Conservation (phyloP, 306 rosid genomes). For the Acmispon strigosus region DNA sequence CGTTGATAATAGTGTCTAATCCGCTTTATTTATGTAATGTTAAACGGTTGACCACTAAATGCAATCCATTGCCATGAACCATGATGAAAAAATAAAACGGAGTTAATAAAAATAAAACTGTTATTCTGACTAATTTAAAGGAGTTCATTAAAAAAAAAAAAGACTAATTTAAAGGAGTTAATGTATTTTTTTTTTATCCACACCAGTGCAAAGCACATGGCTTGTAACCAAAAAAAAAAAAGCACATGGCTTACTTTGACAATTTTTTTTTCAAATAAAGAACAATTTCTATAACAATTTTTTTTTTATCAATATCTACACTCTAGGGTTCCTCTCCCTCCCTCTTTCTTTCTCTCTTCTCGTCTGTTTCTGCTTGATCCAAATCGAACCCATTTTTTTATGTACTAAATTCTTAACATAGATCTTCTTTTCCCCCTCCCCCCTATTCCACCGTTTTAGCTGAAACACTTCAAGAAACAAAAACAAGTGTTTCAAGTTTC, state of each 20-base stretch:
- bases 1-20: no score
- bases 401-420: constrained; percentile 28
- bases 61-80: no score
- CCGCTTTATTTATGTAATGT: no score
- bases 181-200: no score
- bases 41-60: no score
- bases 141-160: no score
- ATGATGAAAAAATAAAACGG: no score
- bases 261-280: neutral
- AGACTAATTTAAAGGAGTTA: no score
- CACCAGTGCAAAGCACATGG: no score
- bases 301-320: neutral
- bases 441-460: constrained; percentile 14
- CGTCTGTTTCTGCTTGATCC: constrained; percentile 27
- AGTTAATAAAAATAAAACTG: no score
- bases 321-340: constrained; percentile 4
- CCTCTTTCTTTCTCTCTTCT: neutral
- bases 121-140: no score
- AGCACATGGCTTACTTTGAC: neutral
- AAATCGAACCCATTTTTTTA: constrained; percentile 28
- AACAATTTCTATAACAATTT: neutral
- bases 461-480: constrained; percentile 17
- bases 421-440: constrained; percentile 30
- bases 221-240: no score
- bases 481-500: constrained; percentile 22